Evolutionary conservation across 371 early-diverging fungal genomes (phyloP).

Genomic region (Mortierella sp.): DNA sequence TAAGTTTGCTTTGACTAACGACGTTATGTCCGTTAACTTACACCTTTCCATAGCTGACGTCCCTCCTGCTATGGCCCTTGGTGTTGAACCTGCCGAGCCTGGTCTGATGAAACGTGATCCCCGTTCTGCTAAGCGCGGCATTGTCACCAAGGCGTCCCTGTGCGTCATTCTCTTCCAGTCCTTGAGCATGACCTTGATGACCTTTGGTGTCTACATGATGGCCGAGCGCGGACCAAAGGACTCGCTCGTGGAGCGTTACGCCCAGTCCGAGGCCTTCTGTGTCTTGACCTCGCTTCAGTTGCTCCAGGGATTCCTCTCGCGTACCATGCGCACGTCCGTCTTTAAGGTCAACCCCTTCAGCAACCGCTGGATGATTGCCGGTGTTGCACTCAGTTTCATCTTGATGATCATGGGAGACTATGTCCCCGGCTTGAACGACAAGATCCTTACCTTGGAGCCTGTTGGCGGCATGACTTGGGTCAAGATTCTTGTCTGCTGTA

Average conservation of each 20-base stretch:
- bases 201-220: constrained; percentile 65
- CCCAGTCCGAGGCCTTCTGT: constrained; percentile 75
- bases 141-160: constrained; percentile 70
- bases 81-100: constrained; percentile 77
- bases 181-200: constrained; percentile 66
- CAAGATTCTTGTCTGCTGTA: constrained; percentile 73
- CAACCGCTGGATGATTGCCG: constrained; percentile 84
- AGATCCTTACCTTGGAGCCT: constrained; percentile 71
- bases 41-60: constrained; percentile 43
- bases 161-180: constrained; percentile 77
- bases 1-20: neutral
- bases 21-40: neutral
- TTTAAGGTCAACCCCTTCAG: constrained; percentile 77
- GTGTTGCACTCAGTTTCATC: constrained; percentile 73
- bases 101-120: constrained; percentile 80
- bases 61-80: constrained; percentile 78
- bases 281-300: constrained; percentile 83
- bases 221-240: neutral
- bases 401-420: constrained; percentile 81
- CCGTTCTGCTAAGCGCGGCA: constrained; percentile 68
- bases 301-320: constrained; percentile 81
- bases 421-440: constrained; percentile 69
- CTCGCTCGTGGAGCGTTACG: constrained; percentile 26
- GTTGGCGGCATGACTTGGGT: constrained; percentile 81
- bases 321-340: constrained; percentile 75